Evolutionary conservation across 768 basidiomycete species (phyloP), one percentile per base, ranked within the genome.

Genomic region (Scleroderma bovista): DNA sequence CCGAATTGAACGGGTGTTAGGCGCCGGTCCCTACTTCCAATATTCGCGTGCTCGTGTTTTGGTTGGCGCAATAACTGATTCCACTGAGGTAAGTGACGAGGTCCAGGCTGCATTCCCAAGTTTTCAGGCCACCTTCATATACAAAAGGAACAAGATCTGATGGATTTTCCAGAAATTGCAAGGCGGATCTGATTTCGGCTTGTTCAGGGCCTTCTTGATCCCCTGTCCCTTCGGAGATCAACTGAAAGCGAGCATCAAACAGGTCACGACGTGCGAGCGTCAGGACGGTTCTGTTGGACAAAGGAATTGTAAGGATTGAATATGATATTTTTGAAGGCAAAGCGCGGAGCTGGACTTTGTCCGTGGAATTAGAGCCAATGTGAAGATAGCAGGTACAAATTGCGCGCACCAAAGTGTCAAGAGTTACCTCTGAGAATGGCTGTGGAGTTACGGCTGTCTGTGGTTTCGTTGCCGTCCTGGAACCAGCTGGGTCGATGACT

Each of bases 71-170:
- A 22, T 57, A 38, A 1, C 51, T 58, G 40, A 73, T 52, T 19
- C 66, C 58, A 48, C 75, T 70, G 12, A 89, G 70, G 57, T 84
- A 86, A 31, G 79, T 74, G 0, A 88, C 88, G 2, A 98, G 73
- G 65, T 98, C 95, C 13, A 93, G 68, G 43, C 89, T 88, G 57
- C 92, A 95, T 65, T 99, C 95, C 95, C 95, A 99, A 2, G 93
- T 97, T 69, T 98, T 97, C 46, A 98, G 65, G 6, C 95, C 95
- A 19, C 95, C 95, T 69, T 99, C 95, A 57, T 99, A 98, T 1
- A 93, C 75, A 1, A 93, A 85, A 2, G 93, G 88, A 3, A 97
- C 81, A 13, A 99, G 79, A 67, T 98, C 95, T 0, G 92, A 91
- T 0, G 87, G 87, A 1, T 84, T 80, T 55, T 92, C 86, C 16